Evolutionary conservation across 306 rosid species (phyloP), one percentile per base, ranked within the genome.

Genomic region (Arachis hypogaea): DNA sequence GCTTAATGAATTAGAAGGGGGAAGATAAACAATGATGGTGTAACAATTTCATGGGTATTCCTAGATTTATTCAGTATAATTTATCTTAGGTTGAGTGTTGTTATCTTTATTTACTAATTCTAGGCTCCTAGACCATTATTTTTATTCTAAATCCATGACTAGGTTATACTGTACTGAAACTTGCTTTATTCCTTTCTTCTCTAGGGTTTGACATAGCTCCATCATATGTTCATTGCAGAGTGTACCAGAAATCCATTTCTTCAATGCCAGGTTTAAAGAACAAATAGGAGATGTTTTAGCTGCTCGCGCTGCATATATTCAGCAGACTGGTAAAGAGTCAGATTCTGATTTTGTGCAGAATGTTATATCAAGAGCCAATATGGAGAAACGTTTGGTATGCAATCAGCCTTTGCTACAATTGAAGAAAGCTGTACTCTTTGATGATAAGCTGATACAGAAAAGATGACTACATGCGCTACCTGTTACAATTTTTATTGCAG

Each of bases 381-480:
- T 89, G 92, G 98, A 93, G 86, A 93, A 79, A 77, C 97, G 97
- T 56, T 78, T 82, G 96, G 98, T 91, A 85, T 67, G 84, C 77
- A 49, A 74, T 74, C 46, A 63, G 51, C 49, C 66, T 81, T 78
- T 64, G 7, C 69, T 73, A 50, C 51, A 28, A 56, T 47, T 63
- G 56, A 61, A 47, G 75, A 78, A 77, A 64, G 38, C 38, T 66
- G 56, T 49, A 51, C 73, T 16, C 51, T 33, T 33, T 33, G 60
- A 65, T 76, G 50, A 60, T 59, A 42, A 44, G 51, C 66, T 45
- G 42, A 60, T 72, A 36, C 71, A 33, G 63, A 65, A 56, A 76
- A 65, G 76, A 33, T 71, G 62, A 74, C 63, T 63, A 52, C 22
- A 69, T 55, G 5, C 52, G 68, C 71, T 84, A 55, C 52, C 72